Conservation (phyloP, 768 basidiomycete species). For the Russula sp. region DNA sequence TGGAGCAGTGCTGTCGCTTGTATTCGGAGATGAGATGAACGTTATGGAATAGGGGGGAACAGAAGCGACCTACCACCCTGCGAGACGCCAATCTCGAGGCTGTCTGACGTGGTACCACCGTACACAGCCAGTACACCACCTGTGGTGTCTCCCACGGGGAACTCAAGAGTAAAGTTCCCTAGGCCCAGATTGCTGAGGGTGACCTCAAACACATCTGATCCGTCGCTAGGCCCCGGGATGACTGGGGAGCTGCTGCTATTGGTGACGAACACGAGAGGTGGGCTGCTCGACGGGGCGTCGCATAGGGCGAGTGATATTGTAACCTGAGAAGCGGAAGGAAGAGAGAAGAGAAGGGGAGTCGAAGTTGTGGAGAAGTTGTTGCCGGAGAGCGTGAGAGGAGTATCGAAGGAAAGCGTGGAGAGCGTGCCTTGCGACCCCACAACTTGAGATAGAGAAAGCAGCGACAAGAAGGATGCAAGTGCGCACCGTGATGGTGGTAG, state of each 20-base stretch:
- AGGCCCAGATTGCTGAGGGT: conserved; percentile 35
- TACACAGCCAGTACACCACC: conserved; percentile 48
- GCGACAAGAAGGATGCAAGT: neutral
- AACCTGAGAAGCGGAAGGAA: conserved; percentile 25
- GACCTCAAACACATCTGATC: conserved; percentile 42
- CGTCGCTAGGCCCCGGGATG: conserved; percentile 34
- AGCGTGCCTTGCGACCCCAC: neutral
- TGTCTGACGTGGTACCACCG: conserved; percentile 28
- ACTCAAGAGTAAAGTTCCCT: conserved; percentile 44
- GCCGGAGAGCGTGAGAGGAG: conserved; percentile 1
- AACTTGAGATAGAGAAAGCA: neutral
- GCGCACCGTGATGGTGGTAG: neutral
- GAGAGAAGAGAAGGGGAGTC: conserved; percentile 23
- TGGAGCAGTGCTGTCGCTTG: conserved; percentile 35
- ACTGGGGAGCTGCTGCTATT: conserved; percentile 35
- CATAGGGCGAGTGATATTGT: conserved; percentile 32
- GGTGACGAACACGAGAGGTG: conserved; percentile 53
- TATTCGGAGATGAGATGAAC: too few species aligned
- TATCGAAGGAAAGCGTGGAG: neutral
- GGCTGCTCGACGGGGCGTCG: conserved; percentile 16
- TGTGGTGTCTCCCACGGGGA: conserved; percentile 30
- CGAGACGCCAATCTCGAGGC: conserved; percentile 58
- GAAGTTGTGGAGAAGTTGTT: conserved; percentile 11
- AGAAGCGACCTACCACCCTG: conserved; percentile 10
- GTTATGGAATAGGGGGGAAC: too few species aligned